Conservation (phyloP, 345 rosid genomes). For the Limnanthes douglasii region DNA sequence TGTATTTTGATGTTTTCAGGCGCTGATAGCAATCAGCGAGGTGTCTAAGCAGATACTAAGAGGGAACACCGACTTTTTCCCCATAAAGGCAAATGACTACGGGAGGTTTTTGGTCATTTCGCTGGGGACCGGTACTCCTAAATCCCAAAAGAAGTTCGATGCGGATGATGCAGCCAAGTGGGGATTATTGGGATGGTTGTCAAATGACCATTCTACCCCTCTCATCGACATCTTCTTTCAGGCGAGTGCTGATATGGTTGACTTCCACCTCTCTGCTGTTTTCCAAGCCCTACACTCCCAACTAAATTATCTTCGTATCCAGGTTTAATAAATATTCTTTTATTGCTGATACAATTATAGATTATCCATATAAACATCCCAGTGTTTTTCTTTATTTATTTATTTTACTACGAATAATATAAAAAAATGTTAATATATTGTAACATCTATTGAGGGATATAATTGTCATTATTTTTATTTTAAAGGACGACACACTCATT, state of each 20-base stretch:
- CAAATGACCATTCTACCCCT: constrained; percentile 29
- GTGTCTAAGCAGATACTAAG: constrained; percentile 28
- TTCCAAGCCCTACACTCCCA: constrained; percentile 32
- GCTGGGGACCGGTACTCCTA: constrained; percentile 38
- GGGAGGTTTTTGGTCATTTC: constrained; percentile 38
- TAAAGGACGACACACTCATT: constrained; percentile 29
- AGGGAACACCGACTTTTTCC: constrained; percentile 24
- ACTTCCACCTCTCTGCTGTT: constrained; percentile 30
- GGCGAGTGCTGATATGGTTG: constrained; percentile 57
- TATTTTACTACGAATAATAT: background rate
- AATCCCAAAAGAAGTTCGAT: constrained; percentile 17
- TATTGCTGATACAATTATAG: too few relatives aligned
- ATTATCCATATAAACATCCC: background rate
- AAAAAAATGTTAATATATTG: background rate
- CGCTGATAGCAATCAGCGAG: constrained; percentile 34
- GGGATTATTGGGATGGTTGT: constrained; percentile 59
- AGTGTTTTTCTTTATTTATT: background rate
- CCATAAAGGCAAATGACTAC: constrained; percentile 29
- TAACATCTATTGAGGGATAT: background rate
- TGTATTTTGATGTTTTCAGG: constrained; percentile 11
- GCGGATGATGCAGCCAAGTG: constrained; percentile 41
- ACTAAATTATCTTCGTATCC: constrained; percentile 20
- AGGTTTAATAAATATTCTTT: constrained; percentile 16
- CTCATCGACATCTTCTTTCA: constrained; percentile 39
- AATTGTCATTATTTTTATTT: background rate